phyloP scores from a whole-genome alignment of 23 red algal genomes.

The Agarophyton chilense region DNA sequence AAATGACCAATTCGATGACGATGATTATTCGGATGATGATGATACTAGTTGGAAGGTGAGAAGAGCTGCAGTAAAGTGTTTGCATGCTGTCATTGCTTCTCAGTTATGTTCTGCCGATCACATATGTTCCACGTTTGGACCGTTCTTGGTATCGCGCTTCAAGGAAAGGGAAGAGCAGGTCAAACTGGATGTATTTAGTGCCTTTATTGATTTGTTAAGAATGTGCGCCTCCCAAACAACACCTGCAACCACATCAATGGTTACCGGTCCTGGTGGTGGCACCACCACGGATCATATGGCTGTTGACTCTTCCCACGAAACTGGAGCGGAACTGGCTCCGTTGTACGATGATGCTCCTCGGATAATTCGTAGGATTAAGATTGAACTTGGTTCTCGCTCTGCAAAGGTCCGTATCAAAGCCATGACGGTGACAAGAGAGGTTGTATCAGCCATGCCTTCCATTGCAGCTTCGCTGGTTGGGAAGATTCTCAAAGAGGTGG shows the following conservation, averaged over 20 bases:
- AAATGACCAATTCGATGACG: constrained; percentile 60
- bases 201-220: constrained; percentile 57
- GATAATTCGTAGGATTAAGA: constrained; percentile 35
- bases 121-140: constrained; percentile 40
- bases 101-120: constrained; percentile 11
- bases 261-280: neutral
- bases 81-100: constrained; percentile 59
- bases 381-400: constrained; percentile 54
- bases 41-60: constrained; percentile 92
- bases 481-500: constrained; percentile 42
- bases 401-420: constrained; percentile 44
- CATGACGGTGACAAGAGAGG: constrained; percentile 31
- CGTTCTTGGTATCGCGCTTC: constrained; percentile 53
- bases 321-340: constrained; percentile 18
- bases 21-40: constrained; percentile 90
- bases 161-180: constrained; percentile 73
- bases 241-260: neutral
- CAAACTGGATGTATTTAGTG: constrained; percentile 72
- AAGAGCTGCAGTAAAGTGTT: constrained; percentile 73
- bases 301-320: constrained; percentile 31
- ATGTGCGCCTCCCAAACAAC: neutral
- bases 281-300: constrained; percentile 13
- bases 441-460: constrained; percentile 40
- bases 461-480: constrained; percentile 21
- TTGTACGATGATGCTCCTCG: neutral